Evolutionary conservation across 108 stramenopile genomes (phyloP).

Genomic region (Cyclotella atomus): DNA sequence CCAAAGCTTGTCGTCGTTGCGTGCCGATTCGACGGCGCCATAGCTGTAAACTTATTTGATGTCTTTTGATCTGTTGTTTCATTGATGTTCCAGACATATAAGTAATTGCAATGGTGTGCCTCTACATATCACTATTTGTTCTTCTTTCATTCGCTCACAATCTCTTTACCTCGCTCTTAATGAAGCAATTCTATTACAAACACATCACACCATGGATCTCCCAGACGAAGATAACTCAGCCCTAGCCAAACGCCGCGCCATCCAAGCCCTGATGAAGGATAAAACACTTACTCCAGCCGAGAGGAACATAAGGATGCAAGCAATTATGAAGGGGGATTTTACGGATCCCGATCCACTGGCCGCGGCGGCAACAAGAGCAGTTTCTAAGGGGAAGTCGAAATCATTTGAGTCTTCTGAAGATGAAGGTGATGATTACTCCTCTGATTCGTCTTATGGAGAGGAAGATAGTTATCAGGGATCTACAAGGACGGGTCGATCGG

Average conservation of each 20-base stretch:
- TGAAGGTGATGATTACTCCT: not conserved
- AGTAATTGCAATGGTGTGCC: no score
- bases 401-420: not conserved
- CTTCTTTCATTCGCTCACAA: no score
- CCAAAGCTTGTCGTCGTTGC: no score
- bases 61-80: no score
- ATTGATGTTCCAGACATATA: no score
- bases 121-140: no score
- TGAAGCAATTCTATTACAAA: no score
- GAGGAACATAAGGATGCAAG: conserved; percentile 23
- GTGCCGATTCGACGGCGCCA: no score
- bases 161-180: no score
- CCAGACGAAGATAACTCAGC: conserved; percentile 31
- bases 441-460: not conserved
- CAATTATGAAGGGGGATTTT: conserved; percentile 37
- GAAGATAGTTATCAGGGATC: conserved; percentile 1
- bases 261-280: conserved; percentile 34
- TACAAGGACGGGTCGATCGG: not conserved
- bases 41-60: no score
- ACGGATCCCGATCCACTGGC: not conserved
- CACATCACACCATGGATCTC: conserved; percentile 21
- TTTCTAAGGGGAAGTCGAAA: not conserved
- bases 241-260: conserved; percentile 38
- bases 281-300: conserved; percentile 28
- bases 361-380: not conserved